Evolutionary conservation across 2,329 filamentous ascomycete genomes (phyloP).

Genomic region (Diatrype stigma): DNA sequence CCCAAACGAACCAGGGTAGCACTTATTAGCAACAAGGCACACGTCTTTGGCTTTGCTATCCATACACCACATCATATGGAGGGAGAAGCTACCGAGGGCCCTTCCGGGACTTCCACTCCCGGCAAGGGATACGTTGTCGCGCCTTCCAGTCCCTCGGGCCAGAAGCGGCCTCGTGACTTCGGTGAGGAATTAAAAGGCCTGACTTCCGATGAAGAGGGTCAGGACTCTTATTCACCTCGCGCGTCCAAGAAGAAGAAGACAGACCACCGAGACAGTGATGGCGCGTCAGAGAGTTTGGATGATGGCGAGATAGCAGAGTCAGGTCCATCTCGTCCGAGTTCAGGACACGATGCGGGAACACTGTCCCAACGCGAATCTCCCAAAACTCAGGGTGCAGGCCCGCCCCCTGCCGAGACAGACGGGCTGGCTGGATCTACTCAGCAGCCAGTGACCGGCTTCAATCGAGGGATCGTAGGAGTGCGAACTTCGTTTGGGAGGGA

Average conservation of each 20-base stretch:
- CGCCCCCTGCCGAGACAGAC: conserved; percentile 2
- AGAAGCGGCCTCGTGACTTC: conserved; percentile 26
- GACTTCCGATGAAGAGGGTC: conserved; percentile 15
- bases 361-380: neutral
- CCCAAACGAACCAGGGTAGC: no score
- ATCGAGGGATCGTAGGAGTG: conserved; percentile 20
- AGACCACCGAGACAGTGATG: conserved; percentile 4
- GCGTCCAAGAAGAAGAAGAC: conserved; percentile 21
- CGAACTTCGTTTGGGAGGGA: conserved; percentile 20
- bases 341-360: neutral
- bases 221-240: conserved; percentile 4
- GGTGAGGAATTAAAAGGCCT: conserved; percentile 28
- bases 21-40: no score
- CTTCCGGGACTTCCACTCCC: conserved; percentile 10
- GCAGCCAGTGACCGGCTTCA: conserved; percentile 11
- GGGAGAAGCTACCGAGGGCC: neutral
- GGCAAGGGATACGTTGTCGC: conserved; percentile 4
- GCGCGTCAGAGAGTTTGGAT: conserved; percentile 22
- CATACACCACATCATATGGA: no score
- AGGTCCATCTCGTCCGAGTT: conserved; percentile 4
- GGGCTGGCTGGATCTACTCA: conserved; percentile 4
- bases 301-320: conserved; percentile 31
- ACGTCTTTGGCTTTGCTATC: no score
- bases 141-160: conserved; percentile 9
- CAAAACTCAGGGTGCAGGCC: neutral